These are phyloP conservation scores for Biscogniauxia mediterranea DNA, from an alignment of 2,329 filamentous ascomycete genomes.

Conservation along the genomic window DNA sequence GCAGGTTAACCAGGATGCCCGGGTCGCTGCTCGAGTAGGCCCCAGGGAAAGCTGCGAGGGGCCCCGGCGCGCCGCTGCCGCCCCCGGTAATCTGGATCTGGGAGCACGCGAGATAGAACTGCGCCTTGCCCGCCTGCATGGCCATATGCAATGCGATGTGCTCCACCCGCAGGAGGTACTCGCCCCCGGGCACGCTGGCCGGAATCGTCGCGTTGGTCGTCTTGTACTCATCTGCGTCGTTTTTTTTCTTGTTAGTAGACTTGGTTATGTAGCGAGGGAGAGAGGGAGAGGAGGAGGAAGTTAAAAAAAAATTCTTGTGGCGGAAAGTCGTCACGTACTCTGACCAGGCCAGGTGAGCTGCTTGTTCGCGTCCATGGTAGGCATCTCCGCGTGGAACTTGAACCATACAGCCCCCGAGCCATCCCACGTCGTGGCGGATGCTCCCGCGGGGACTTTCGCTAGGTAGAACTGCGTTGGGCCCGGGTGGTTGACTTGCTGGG, in stretches of 20 bases:
- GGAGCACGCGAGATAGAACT: slow-evolving; percentile 40
- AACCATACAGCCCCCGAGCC: slow-evolving; percentile 39
- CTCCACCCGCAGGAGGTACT: slow-evolving; percentile 41
- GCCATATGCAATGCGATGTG: slow-evolving; percentile 41
- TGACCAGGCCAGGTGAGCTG: slow-evolving; percentile 42
- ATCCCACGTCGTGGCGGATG: slow-evolving; percentile 35
- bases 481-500: slow-evolving; percentile 38
- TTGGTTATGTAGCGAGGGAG: background rate
- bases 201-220: slow-evolving; percentile 37
- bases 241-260: background rate
- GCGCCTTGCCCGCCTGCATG: slow-evolving; percentile 34
- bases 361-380: slow-evolving; percentile 46
- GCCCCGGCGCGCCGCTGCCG: slow-evolving; percentile 32
- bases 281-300: background rate
- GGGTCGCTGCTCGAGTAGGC: slow-evolving; percentile 35
- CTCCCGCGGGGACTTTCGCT: slow-evolving; percentile 35
- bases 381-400: slow-evolving; percentile 38
- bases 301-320: no score
- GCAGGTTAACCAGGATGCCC: slow-evolving; percentile 34
- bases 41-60: slow-evolving; percentile 27
- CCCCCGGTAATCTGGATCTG: slow-evolving; percentile 39
- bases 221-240: slow-evolving; percentile 32
- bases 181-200: slow-evolving; percentile 32
- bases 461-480: slow-evolving; percentile 42
- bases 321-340: slow-evolving; percentile 24